Conservation (phyloP, 805 yeast species). For the Tetrapisispora pingtungensis region DNA sequence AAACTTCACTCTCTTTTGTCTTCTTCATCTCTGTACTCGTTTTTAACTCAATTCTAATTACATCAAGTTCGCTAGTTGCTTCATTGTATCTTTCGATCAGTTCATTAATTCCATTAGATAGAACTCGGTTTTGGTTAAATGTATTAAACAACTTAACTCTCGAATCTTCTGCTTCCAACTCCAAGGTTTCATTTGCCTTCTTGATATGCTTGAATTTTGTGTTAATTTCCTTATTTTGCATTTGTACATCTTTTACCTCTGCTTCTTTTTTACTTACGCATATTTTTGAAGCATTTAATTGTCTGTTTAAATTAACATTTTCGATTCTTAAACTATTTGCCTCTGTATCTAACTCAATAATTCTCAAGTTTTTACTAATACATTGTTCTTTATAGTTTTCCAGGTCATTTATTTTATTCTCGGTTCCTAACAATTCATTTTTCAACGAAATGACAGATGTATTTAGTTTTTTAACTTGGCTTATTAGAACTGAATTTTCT, state of each 20-base stretch:
- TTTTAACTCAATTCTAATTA: background rate
- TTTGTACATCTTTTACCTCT: background rate
- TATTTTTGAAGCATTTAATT: background rate
- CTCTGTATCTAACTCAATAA: background rate
- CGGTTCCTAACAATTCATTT: background rate
- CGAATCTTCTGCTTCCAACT: background rate
- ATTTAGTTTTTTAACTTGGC: background rate
- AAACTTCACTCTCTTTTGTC: background rate
- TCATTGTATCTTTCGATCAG: background rate
- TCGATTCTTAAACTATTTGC: background rate
- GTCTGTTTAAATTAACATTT: background rate
- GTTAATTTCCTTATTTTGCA: background rate
- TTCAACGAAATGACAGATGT: background rate
- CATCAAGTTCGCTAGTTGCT: background rate
- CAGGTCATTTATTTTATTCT: background rate
- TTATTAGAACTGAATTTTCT: background rate
- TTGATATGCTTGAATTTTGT: background rate
- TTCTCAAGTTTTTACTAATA: background rate
- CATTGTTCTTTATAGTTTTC: slow-evolving; percentile 1
- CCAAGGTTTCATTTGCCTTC: background rate
- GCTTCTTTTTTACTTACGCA: background rate
- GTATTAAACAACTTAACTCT: background rate
- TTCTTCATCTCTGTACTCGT: background rate
- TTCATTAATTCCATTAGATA: background rate
- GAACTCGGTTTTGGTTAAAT: background rate